Evolutionary conservation across 331 rosid species (phyloP), one percentile per base, ranked within the genome.

Genomic region (Cucumis variabilis): DNA sequence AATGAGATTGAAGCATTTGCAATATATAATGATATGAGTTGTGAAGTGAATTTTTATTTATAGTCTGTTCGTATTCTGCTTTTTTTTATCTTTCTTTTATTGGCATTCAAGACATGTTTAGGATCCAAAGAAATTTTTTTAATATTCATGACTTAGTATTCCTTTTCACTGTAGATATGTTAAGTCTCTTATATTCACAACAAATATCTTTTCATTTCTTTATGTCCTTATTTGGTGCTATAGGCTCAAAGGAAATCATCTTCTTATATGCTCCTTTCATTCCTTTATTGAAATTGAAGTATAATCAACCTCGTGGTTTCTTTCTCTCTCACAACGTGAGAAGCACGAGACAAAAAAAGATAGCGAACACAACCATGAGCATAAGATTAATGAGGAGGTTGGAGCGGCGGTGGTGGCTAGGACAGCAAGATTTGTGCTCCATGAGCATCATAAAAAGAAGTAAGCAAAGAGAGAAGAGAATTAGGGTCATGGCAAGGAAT

Each of bases 1-100:
- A 94, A 94, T 72, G 98, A 97, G 93, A 93, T 98, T 60, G 99
- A 97, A 88, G 99, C 99, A 88, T 90, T 95, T 89, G 98, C 98
- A 24, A 85, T 95, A 85, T 94, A 97, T 89, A 98, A 95, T 90
- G 90, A 91, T 79, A 97, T 97, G 98, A 93, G 99, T 97, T 79
- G 89, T 86, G 85, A 75, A 46, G 80, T 41, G 80, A 87, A 86
- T 90, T 88, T 65, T 86, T 85, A 55, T 74, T 23, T 72, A 90
- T 46, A 23, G 28, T 79, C 10, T 9, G 17, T 27, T 55, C 27
- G n/a, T 53, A 27, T 53, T 24, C 20, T 2, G 17, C 21, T 81
- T 17, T 58, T 81, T 55, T 5, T 10, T 30, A 81, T 60, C 53
- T 30, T 25, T 78, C 14, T 78, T 25, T 78, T 62, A 27, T 53